Conservation (phyloP, 148 eudicot genomes). For the Nyssa sinensis region DNA sequence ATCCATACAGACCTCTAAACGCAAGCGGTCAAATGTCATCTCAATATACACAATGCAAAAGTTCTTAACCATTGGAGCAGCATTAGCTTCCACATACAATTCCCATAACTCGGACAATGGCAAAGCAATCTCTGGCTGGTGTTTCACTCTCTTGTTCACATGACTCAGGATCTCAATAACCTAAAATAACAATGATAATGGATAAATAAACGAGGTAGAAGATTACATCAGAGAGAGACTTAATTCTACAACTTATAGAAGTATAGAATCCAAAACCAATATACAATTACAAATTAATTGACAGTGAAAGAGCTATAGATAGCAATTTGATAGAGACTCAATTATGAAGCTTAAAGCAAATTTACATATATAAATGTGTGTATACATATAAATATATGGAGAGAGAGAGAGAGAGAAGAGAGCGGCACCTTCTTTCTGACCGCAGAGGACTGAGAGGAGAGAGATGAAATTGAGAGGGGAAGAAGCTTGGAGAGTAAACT, state of each 20-base stretch:
- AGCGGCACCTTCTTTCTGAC: constrained; percentile 62
- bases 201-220: no score
- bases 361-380: no score
- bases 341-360: neutral
- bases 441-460: constrained; percentile 52
- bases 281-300: neutral
- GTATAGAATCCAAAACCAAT: neutral
- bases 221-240: neutral
- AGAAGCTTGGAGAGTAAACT: constrained; percentile 76
- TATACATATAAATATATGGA: neutral
- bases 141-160: constrained; percentile 95
- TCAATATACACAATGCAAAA: constrained; percentile 93
- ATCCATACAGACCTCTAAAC: constrained; percentile 47
- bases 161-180: constrained; percentile 88
- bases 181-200: constrained; percentile 34
- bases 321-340: neutral
- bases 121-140: constrained; percentile 71
- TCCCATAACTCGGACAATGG: constrained; percentile 80
- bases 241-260: neutral
- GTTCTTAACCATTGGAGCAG: constrained; percentile 81
- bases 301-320: neutral
- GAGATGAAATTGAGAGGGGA: constrained; percentile 73
- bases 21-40: constrained; percentile 85
- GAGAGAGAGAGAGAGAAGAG: neutral
- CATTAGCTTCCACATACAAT: constrained; percentile 56